phyloP scores from a whole-genome alignment of 495 filamentous ascomycete genomes.

The Parathielavia hyrcaniae region DNA sequence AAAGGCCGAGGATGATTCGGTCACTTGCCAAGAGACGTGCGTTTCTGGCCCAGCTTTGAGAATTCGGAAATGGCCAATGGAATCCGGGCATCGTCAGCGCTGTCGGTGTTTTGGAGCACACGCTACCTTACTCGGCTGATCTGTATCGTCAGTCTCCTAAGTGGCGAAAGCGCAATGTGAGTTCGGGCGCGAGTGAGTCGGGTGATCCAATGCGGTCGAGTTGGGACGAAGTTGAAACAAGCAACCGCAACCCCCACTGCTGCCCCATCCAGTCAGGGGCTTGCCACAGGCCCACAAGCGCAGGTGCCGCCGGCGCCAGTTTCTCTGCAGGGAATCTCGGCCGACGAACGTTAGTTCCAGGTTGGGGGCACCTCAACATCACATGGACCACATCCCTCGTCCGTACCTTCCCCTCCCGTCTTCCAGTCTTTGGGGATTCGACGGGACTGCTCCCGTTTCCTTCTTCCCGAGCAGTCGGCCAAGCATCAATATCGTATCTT shows the following conservation, averaged over 20 bases:
- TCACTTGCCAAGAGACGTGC: no score
- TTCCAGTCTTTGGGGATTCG: not conserved
- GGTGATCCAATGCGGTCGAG: not conserved
- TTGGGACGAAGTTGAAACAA: constrained; percentile 9
- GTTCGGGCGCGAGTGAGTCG: not conserved
- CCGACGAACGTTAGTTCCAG: no score
- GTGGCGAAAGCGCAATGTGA: not conserved
- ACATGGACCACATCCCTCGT: not conserved
- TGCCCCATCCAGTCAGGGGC: not conserved
- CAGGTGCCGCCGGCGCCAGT: no score
- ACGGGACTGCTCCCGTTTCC: no score
- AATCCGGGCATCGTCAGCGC: no score
- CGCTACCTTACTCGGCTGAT: constrained; percentile 1
- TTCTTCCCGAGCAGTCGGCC: not conserved
- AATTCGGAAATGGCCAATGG: not conserved
- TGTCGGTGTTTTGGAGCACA: not conserved
- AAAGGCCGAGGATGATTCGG: not conserved
- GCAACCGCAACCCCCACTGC: not conserved
- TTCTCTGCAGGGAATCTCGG: no score
- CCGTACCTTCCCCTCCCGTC: constrained; percentile 11
- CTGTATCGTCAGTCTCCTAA: not conserved
- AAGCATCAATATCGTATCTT: no score
- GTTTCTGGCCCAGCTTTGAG: not conserved
- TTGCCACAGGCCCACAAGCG: not conserved
- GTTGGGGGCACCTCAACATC: no score